Percentiles rank a stretch among this genome's conserved stretches.
Evolutionary conservation across 1,284 basidiomycete species (phyloP).

Genomic region (Apiotrichum akiyoshidainum): DNA sequence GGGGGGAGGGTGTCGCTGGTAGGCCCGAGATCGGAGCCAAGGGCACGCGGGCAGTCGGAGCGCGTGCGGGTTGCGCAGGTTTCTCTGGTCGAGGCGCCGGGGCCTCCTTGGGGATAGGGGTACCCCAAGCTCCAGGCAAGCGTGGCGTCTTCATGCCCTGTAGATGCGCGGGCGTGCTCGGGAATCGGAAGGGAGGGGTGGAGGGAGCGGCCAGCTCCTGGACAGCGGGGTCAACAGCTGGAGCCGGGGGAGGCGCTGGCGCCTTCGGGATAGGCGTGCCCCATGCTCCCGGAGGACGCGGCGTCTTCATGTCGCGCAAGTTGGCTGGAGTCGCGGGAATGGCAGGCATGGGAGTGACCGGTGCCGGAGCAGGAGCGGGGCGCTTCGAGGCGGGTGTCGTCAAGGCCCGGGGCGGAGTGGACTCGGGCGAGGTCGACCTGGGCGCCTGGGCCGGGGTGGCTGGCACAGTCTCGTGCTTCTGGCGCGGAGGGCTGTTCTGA

Average conservation of each 20-base stretch:
- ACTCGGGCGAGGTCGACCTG: background rate
- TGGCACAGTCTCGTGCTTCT: too few relatives aligned
- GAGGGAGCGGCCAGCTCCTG: background rate
- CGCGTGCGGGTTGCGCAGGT: too few relatives aligned
- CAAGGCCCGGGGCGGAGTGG: background rate
- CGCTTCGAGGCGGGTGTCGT: background rate
- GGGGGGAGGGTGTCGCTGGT: background rate
- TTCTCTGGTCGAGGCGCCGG: too few relatives aligned
- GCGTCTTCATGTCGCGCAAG: background rate
- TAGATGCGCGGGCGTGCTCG: background rate
- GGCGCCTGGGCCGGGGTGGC: too few relatives aligned
- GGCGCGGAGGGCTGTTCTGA: too few relatives aligned
- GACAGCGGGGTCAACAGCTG: background rate
- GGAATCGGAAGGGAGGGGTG: background rate
- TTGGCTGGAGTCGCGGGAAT: background rate
- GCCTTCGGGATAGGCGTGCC: background rate
- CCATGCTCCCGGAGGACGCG: slow-evolving; percentile 3
- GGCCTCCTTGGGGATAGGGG: background rate
- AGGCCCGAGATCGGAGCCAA: background rate
- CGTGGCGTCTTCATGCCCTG: slow-evolving; percentile 17
- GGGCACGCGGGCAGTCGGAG: background rate
- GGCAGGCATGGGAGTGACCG: background rate
- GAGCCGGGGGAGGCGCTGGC: background rate
- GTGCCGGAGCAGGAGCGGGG: background rate
- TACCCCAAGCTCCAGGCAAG: slow-evolving; percentile 28